Evolutionary conservation across 2,329 filamentous ascomycete species (phyloP).

Genomic region (Talaromyces sp.): DNA sequence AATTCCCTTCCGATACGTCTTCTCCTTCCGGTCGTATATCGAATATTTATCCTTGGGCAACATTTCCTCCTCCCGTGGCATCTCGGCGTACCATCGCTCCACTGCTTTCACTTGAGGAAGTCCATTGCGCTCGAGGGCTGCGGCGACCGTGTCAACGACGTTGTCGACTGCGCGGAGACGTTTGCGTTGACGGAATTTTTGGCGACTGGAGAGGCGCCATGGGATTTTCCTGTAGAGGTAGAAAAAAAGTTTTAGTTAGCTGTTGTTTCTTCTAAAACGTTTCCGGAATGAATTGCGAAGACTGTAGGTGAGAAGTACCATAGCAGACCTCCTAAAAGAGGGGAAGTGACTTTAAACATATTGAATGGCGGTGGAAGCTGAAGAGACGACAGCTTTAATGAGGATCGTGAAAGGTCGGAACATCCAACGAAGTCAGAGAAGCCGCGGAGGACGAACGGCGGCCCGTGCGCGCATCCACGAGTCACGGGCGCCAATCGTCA

Average conservation of each 20-base stretch:
- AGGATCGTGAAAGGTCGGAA: not conserved
- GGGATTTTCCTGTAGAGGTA: conserved; percentile 75
- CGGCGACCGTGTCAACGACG: conserved; percentile 79
- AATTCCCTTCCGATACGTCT: conserved; percentile 93
- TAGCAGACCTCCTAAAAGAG: conserved; percentile 75
- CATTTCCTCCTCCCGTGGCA: conserved; percentile 97
- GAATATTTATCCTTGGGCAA: conserved; percentile 95
- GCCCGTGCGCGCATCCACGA: conserved; percentile 20
- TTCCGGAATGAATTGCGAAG: not conserved
- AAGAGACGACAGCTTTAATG: not conserved
- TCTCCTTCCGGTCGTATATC: conserved; percentile 94
- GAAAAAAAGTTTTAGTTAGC: conserved; percentile 20
- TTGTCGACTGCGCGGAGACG: conserved; percentile 81
- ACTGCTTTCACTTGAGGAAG: conserved; percentile 70
- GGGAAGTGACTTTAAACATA: conserved; percentile 82
- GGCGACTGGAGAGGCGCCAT: conserved; percentile 88
- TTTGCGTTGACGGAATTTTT: conserved; percentile 82
- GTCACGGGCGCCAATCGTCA: conserved; percentile 11
- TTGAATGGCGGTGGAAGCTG: not conserved
- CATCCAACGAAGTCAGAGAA: not conserved
- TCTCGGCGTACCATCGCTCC: conserved; percentile 89
- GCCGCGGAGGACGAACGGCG: conserved; percentile 15
- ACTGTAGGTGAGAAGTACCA: conserved; percentile 56
- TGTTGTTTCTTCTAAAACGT: not conserved
- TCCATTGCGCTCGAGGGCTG: conserved; percentile 71